phyloP scores from a whole-genome alignment of 176 grass and related monocot species.

The Oryza glaberrima region DNA sequence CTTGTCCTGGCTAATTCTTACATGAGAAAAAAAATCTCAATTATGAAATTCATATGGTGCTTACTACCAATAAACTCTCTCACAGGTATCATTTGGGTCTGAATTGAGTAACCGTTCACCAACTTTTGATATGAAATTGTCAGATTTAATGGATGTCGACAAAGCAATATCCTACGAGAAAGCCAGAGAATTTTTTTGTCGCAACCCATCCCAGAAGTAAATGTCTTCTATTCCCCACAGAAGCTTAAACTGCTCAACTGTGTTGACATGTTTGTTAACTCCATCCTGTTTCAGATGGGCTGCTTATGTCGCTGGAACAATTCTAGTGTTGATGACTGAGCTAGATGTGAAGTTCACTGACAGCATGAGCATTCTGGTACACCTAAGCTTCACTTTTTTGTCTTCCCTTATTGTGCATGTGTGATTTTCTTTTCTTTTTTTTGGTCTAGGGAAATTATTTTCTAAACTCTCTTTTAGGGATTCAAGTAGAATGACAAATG shows the following conservation, averaged over 20 bases:
- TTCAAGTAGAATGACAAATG: background rate
- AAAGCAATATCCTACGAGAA: conserved; percentile 67
- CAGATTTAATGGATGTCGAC: conserved; percentile 66
- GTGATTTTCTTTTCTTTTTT: background rate
- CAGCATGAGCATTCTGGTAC: conserved; percentile 80
- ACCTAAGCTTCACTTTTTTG: background rate
- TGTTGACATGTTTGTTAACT: conserved; percentile 37
- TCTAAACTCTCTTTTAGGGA: background rate
- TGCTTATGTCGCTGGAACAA: conserved; percentile 77
- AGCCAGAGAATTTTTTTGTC: conserved; percentile 57
- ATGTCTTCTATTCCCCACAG: background rate
- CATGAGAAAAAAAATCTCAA: background rate
- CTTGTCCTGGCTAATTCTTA: conserved; percentile 4
- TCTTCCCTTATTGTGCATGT: conserved; percentile 2
- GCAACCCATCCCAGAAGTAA: conserved; percentile 68
- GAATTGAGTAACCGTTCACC: conserved; percentile 80
- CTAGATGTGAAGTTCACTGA: conserved; percentile 67
- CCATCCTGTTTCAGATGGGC: conserved; percentile 60
- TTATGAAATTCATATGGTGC: conserved; percentile 3
- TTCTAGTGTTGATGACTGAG: conserved; percentile 87
- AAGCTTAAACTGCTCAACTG: conserved; percentile 24
- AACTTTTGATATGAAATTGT: conserved; percentile 82
- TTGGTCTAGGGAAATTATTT: background rate
- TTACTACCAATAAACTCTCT: conserved; percentile 19
- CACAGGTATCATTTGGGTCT: conserved; percentile 76